Percentiles rank a stretch among this genome's conserved stretches.
These are phyloP conservation scores for Blastomyces parvus DNA, from an alignment of 2,329 filamentous ascomycete genomes.

Conservation along the genomic window DNA sequence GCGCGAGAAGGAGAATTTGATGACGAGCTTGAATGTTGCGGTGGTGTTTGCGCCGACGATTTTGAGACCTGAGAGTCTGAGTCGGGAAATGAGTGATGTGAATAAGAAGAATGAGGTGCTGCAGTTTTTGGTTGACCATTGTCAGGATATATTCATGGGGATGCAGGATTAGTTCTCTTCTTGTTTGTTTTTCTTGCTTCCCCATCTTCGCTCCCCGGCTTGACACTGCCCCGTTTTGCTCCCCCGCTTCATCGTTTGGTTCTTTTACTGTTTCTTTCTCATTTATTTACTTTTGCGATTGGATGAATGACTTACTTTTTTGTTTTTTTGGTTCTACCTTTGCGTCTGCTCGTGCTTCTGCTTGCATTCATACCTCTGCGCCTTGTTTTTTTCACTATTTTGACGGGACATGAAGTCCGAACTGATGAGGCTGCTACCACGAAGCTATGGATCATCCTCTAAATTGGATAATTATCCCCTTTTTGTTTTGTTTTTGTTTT, in stretches of 20 bases:
- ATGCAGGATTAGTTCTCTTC: conserved; percentile 23
- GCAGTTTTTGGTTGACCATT: conserved; percentile 88
- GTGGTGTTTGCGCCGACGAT: conserved; percentile 98
- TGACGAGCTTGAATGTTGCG: conserved; percentile 92
- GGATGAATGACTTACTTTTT: neutral
- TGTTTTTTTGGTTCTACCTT: neutral
- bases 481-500: neutral
- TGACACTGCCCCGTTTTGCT: neutral
- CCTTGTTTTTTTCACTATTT: neutral
- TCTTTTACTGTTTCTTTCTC: neutral
- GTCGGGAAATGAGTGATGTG: conserved; percentile 94
- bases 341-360: neutral
- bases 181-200: neutral
- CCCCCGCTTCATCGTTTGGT: neutral
- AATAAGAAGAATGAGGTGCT: conserved; percentile 85
- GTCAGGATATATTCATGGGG: conserved; percentile 62
- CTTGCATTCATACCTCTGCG: neutral
- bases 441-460: neutral
- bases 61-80: conserved; percentile 81
- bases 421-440: neutral
- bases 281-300: neutral
- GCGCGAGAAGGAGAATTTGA: conserved; percentile 77
- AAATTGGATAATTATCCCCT: neutral
- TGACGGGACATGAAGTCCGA: neutral
- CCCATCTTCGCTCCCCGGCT: neutral